These are phyloP conservation scores for Golubevia sp. DNA, from an alignment of 1,284 basidiomycete genomes.

Conservation along the genomic window DNA sequence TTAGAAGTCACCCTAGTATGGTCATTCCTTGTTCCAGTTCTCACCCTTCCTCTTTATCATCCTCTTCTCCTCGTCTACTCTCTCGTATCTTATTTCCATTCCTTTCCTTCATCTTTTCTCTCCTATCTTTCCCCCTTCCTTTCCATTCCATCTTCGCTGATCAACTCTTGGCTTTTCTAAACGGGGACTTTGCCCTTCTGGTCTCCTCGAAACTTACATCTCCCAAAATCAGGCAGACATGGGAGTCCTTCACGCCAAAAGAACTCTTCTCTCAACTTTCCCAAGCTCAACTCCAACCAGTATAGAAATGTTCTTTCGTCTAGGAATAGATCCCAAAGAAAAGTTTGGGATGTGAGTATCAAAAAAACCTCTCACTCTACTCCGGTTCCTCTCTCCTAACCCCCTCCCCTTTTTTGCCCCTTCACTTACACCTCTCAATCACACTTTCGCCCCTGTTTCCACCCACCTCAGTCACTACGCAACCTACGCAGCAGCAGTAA, in stretches of 20 bases:
- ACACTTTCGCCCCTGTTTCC: not conserved
- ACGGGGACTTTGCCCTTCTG: no score
- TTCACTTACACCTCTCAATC: not conserved
- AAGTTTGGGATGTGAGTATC: constrained; percentile 11
- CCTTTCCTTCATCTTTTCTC: not conserved
- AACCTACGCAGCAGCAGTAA: constrained; percentile 20
- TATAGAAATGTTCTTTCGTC: constrained; percentile 14
- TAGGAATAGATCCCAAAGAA: constrained; percentile 1
- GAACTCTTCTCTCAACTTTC: not conserved
- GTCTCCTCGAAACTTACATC: no score
- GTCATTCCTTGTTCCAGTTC: no score
- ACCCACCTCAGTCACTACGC: no score
- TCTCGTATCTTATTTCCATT: no score
- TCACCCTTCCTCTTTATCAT: no score
- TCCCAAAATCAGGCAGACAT: not conserved
- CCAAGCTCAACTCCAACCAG: constrained; percentile 9
- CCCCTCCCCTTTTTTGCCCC: not conserved
- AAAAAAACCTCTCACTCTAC: not conserved
- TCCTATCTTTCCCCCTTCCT: not conserved
- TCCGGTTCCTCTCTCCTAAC: not conserved
- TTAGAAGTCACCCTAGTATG: no score
- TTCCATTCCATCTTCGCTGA: no score
- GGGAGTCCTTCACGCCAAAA: constrained; percentile 1
- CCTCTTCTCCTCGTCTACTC: no score
- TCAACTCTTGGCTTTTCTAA: no score